Evolutionary conservation across 2,329 filamentous ascomycete genomes (phyloP), one percentile per base, ranked within the genome.

Genomic region (Phyllachora maydis): DNA sequence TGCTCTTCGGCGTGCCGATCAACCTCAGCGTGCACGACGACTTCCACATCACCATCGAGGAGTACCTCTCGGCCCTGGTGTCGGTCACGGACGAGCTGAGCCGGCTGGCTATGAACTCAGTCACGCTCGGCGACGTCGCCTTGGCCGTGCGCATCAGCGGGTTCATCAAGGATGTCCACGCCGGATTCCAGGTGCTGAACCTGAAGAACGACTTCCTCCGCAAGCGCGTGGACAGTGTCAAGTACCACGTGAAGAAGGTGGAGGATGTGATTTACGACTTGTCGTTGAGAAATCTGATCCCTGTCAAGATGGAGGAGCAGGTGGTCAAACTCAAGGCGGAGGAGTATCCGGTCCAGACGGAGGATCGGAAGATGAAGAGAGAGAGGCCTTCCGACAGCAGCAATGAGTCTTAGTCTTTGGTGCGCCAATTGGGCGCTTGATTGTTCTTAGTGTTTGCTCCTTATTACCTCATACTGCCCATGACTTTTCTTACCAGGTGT

Each of bases 221-320:
- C 29, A 79, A 82, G 52, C 65, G 81, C 31, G 81, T 79, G 26
- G 88, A 98, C 50, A 76, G 74, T 4, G 76, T 98, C 49, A 98
- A 98, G 59, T 98, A 98, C 44, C 74, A 76, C 38, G 81, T 98
- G 40, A 98, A 95, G 60, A 85, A 91, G 46, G 81, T 93, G 8
- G 88, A 98, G 56, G 88, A 95, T 42, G 82, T 98, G 8, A 85
- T 95, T 23, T 98, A 98, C 42, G 88, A 98, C 45, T 54, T 98
- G 27, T 85, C 78, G 13, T 52, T 98, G 41, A 65, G 88, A 28
- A 85, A 88, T 23, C 47, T 95, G 40, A 59, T 90, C 23, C 66
- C 73, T 21, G 46, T 22, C n/a, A 50, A 46, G 33, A 35, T 39
- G 23, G 35, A 31, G 6, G 39, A 41, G 30, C 46, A 36, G 27